Percentiles rank a stretch among this genome's conserved stretches.
These are phyloP conservation scores for Lanmaoa rubissima DNA, from an alignment of 768 basidiomycete species.

Conservation along the genomic window DNA sequence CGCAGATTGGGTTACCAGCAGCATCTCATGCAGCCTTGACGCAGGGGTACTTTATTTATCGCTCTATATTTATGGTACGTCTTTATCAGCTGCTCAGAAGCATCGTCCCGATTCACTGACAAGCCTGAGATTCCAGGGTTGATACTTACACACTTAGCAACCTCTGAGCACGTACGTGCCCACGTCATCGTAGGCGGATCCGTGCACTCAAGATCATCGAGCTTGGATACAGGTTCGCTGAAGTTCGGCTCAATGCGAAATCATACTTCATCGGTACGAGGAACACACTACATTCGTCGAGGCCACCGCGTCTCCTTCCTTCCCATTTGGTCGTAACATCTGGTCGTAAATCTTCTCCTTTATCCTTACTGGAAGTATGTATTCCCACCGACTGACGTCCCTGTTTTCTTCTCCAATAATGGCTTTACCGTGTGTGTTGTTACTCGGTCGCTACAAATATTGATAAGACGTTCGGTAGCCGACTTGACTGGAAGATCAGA, in stretches of 20 bases:
- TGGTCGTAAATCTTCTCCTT: background rate
- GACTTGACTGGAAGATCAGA: background rate
- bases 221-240: background rate
- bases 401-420: conserved; percentile 5
- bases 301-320: background rate
- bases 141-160: background rate
- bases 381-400: conserved; percentile 8
- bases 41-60: background rate
- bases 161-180: background rate
- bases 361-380: background rate
- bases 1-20: too few relatives aligned
- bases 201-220: background rate
- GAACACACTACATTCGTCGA: background rate
- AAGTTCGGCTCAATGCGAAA: background rate
- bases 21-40: background rate
- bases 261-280: background rate
- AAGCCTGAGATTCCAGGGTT: conserved; percentile 13
- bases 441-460: background rate
- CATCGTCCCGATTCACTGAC: conserved; percentile 5
- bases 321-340: background rate
- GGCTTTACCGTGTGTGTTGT: background rate
- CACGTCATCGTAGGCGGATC: background rate
- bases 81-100: background rate
- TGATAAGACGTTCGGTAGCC: conserved; percentile 3
- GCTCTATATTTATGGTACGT: background rate